Evolutionary conservation across 2,329 filamentous ascomycete genomes (phyloP).

Genomic region (Lecanicillium sp.): DNA sequence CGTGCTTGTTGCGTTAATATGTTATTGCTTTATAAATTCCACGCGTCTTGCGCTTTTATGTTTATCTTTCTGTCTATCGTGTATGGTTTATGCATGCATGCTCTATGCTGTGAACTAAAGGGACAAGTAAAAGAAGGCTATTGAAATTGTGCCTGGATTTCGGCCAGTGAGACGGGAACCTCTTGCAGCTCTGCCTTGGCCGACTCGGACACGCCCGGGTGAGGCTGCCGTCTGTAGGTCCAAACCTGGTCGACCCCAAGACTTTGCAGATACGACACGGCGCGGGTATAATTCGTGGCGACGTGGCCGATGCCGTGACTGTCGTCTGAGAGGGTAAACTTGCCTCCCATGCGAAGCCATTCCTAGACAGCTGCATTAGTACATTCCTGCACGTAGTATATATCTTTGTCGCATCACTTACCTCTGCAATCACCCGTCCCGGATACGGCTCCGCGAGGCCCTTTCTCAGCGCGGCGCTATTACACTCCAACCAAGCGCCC

Average conservation of each 20-base stretch:
- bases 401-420: too few relatives aligned
- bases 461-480: conserved; percentile 80
- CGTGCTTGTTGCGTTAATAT: neutral
- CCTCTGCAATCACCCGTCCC: conserved; percentile 66
- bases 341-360: conserved; percentile 65
- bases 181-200: conserved; percentile 31
- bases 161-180: conserved; percentile 32
- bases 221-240: conserved; percentile 37
- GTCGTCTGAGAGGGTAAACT: conserved; percentile 89
- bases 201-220: conserved; percentile 19
- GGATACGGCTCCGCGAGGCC: conserved; percentile 90
- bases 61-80: neutral
- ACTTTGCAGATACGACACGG: conserved; percentile 61
- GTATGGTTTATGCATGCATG: neutral
- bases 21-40: too few relatives aligned
- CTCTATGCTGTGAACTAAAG: neutral
- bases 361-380: conserved; percentile 35
- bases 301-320: conserved; percentile 85
- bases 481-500: conserved; percentile 81
- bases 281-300: conserved; percentile 70
- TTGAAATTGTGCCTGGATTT: conserved; percentile 29
- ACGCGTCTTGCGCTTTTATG: too few relatives aligned
- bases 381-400: neutral
- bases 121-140: neutral
- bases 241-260: conserved; percentile 58